A percentile compares a stretch with the other conserved stretches of the same genome.
These are phyloP conservation scores for Lithospermum erythrorhizon DNA, from an alignment of 257 asterid species.

Conservation along the genomic window DNA sequence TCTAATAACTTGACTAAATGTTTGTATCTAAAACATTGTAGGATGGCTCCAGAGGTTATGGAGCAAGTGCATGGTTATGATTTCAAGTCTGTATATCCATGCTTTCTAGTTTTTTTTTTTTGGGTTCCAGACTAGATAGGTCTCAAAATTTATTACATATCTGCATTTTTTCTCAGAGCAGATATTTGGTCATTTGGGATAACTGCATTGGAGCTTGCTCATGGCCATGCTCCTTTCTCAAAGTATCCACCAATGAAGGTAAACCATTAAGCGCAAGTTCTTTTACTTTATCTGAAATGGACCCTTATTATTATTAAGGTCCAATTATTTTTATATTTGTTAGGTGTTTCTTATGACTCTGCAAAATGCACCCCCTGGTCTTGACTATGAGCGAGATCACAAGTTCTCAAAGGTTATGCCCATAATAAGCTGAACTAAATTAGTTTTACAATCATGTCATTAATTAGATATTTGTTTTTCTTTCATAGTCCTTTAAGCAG, in stretches of 20 bases:
- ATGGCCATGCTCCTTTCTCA: conserved; percentile 99
- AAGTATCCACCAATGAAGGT: conserved; percentile 99
- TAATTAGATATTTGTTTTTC: conserved; percentile 19
- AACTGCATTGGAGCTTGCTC: conserved; percentile 98
- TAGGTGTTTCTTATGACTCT: conserved; percentile 96
- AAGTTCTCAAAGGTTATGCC: conserved; percentile 81
- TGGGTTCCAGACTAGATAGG: neutral
- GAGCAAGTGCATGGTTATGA: conserved; percentile 95
- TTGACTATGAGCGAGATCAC: conserved; percentile 91
- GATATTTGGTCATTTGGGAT: conserved; percentile 99
- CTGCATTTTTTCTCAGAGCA: conserved; percentile 47
- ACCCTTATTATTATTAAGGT: conserved; percentile 5
- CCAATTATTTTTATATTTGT: conserved; percentile 12
- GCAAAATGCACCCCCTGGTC: conserved; percentile 99
- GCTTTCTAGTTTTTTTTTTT: conserved; percentile 5
- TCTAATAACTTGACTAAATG: neutral
- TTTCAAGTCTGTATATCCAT: conserved; percentile 59
- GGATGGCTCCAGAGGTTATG: conserved; percentile 99
- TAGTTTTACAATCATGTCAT: neutral
- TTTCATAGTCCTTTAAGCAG: conserved; percentile 76
- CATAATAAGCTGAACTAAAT: neutral
- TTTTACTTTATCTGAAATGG: conserved; percentile 3
- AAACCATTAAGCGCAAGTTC: conserved; percentile 2
- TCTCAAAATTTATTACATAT: conserved; percentile 1
- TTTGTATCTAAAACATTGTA: conserved; percentile 24